phyloP scores from a whole-genome alignment of 2,329 filamentous ascomycete genomes.

The Graphiopsis chlorocephala region DNA sequence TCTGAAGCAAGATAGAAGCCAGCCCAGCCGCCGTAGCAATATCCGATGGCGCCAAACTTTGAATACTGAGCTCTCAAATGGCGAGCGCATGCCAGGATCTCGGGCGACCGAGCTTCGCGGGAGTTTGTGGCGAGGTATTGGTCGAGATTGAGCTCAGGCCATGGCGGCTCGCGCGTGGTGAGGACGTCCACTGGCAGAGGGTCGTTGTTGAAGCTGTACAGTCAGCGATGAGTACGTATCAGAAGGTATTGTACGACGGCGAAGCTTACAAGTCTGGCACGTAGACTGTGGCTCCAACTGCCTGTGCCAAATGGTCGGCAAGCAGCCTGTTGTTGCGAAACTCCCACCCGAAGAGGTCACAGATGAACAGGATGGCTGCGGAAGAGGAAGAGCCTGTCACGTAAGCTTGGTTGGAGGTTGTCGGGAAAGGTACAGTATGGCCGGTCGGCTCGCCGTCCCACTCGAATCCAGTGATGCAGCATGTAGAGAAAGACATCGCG shows the following conservation, averaged over 20 bases:
- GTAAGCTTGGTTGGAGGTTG: slow-evolving; percentile 26
- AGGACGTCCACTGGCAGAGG: slow-evolving; percentile 19
- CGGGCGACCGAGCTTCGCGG: slow-evolving; percentile 31
- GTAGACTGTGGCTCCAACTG: slow-evolving; percentile 48
- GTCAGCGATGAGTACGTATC: neutral
- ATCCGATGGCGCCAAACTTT: slow-evolving; percentile 47
- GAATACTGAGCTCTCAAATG: slow-evolving; percentile 36
- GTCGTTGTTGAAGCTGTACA: slow-evolving; percentile 25
- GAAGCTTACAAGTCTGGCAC: slow-evolving; percentile 34
- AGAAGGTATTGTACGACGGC: neutral
- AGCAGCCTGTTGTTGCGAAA: slow-evolving; percentile 47
- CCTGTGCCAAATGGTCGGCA: slow-evolving; percentile 47
- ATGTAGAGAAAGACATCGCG: slow-evolving; percentile 14
- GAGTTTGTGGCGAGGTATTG: slow-evolving; percentile 23
- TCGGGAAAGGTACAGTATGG: slow-evolving; percentile 18
- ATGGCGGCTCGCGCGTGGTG: slow-evolving; percentile 17
- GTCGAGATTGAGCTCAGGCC: slow-evolving; percentile 24
- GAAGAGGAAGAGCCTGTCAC: slow-evolving; percentile 29
- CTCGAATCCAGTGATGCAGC: slow-evolving; percentile 28
- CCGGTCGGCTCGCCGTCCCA: slow-evolving; percentile 29
- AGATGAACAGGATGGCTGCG: slow-evolving; percentile 29
- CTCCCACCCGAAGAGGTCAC: slow-evolving; percentile 44
- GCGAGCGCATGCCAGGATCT: slow-evolving; percentile 40
- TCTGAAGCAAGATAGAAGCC: slow-evolving; percentile 47
- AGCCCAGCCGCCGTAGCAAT: slow-evolving; percentile 54